Evolutionary conservation across 345 rosid genomes (phyloP).

Genomic region (Carallia pectinifolia): DNA sequence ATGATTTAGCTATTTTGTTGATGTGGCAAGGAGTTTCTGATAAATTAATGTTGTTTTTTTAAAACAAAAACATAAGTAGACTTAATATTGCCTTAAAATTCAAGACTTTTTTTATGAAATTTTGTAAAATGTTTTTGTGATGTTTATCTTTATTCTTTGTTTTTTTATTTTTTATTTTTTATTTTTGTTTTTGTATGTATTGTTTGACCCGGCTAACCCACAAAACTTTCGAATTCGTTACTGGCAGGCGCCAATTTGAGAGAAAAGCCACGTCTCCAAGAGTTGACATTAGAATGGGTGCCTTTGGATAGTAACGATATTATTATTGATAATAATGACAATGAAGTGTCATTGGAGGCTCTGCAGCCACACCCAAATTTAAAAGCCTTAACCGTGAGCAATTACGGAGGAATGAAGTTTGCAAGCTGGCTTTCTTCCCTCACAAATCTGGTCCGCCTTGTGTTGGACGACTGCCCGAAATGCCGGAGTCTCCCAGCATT

Average conservation of each 20-base stretch:
- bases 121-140: too few species aligned
- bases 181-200: too few species aligned
- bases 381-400: neutral
- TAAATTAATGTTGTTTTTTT: too few species aligned
- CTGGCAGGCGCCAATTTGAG: slow-evolving; percentile 11
- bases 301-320: neutral
- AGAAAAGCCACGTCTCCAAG: slow-evolving; percentile 6
- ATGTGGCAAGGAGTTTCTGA: too few species aligned
- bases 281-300: slow-evolving; percentile 11
- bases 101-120: too few species aligned
- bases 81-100: too few species aligned
- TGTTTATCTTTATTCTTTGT: too few species aligned
- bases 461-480: neutral
- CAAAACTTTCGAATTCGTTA: too few species aligned
- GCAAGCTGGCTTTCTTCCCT: slow-evolving; percentile 14
- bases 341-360: slow-evolving; percentile 7
- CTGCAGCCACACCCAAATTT: slow-evolving; percentile 19
- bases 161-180: too few species aligned
- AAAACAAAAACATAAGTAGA: too few species aligned
- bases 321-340: neutral
- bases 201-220: too few species aligned
- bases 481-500: slow-evolving; percentile 7
- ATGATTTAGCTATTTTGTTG: too few species aligned
- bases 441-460: neutral
- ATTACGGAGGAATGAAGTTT: slow-evolving; percentile 15